phyloP scores from a whole-genome alignment of 768 basidiomycete genomes.

The Boletus pseudopeckii region DNA sequence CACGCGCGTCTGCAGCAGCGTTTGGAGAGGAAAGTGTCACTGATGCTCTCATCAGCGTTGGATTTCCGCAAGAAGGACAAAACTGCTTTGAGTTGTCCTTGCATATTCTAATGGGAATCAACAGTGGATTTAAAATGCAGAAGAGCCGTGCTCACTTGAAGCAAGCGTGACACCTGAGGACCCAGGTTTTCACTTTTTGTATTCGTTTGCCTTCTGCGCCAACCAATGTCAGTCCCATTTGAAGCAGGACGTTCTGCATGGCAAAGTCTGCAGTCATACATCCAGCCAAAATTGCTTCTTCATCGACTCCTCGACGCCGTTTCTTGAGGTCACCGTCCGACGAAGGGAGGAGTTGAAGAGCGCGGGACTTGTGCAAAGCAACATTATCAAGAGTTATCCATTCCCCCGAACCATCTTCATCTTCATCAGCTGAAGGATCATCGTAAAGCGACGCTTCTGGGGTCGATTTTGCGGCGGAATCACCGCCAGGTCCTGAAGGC shows the following conservation, averaged over 20 bases:
- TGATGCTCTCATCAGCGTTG: conserved; percentile 85
- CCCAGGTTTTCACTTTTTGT: conserved; percentile 90
- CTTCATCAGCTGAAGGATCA: conserved; percentile 69
- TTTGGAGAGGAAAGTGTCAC: conserved; percentile 76
- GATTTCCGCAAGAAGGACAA: conserved; percentile 95
- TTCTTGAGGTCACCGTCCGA: conserved; percentile 31
- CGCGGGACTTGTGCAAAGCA: conserved; percentile 79
- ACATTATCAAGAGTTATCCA: conserved; percentile 97
- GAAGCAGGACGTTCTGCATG: conserved; percentile 95
- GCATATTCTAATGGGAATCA: conserved; percentile 64
- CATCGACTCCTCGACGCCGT: conserved; percentile 34
- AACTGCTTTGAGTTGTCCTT: conserved; percentile 94
- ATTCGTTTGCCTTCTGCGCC: conserved; percentile 90
- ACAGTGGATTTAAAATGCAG: neutral
- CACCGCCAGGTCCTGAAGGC: conserved; percentile 7
- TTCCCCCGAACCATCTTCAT: conserved; percentile 86
- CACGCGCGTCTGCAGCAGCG: conserved; percentile 57
- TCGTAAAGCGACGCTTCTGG: conserved; percentile 50
- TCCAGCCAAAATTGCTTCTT: conserved; percentile 57
- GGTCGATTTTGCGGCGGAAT: conserved; percentile 7
- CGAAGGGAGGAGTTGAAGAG: conserved; percentile 75
- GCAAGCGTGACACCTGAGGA: conserved; percentile 95
- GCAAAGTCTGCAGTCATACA: conserved; percentile 99
- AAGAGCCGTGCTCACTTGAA: conserved; percentile 75
- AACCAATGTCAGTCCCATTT: conserved; percentile 89